Evolutionary conservation across 768 basidiomycete species (phyloP).

Genomic region (Mycena kentingensis): DNA sequence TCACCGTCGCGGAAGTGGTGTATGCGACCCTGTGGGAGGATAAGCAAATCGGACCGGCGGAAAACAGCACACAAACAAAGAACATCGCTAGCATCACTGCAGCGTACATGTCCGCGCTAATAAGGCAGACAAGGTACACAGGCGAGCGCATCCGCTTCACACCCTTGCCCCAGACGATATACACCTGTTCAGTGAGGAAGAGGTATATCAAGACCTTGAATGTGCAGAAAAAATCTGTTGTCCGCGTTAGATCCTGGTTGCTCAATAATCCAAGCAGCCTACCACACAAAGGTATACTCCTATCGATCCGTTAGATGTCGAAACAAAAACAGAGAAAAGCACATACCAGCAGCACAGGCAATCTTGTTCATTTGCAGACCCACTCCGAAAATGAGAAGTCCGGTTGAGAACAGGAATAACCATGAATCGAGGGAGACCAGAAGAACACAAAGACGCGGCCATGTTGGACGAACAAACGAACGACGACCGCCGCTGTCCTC

Average conservation of each 20-base stretch:
- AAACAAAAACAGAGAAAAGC: too few relatives aligned
- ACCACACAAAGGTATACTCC: constrained; percentile 46
- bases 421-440: constrained; percentile 45
- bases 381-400: too few relatives aligned
- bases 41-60: not conserved
- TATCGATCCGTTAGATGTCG: too few relatives aligned
- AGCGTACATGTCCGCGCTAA: constrained; percentile 38
- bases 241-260: too few relatives aligned
- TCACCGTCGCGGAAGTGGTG: constrained; percentile 35
- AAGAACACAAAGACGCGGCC: constrained; percentile 41
- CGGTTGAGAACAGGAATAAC: constrained; percentile 45
- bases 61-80: constrained; percentile 29
- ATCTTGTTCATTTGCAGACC: constrained; percentile 35
- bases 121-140: constrained; percentile 41
- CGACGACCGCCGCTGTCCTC: not conserved
- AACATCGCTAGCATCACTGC: constrained; percentile 42
- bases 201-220: constrained; percentile 49
- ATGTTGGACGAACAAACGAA: constrained; percentile 26
- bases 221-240: constrained; percentile 40
- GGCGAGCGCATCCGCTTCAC: constrained; percentile 38
- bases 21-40: constrained; percentile 33
- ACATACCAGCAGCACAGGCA: constrained; percentile 42
- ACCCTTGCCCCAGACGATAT: constrained; percentile 42
- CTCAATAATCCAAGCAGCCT: too few relatives aligned
- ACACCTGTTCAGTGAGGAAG: constrained; percentile 47